Conservation (phyloP, 1,284 basidiomycete genomes). For the Papiliotrema nemorosa region DNA sequence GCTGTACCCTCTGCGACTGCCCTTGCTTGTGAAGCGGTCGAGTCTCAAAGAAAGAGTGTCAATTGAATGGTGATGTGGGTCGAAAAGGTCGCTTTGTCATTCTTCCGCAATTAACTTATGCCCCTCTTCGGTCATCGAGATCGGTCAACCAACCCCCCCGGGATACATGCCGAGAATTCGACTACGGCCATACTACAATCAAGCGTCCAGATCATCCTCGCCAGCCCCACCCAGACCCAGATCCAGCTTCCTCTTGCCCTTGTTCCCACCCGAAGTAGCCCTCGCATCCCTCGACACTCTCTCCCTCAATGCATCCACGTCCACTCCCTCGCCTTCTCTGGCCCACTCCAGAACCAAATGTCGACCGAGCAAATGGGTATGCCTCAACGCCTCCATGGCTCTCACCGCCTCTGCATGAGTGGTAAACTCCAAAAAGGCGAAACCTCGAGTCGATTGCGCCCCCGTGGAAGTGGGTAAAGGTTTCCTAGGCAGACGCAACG, state of each 20-base stretch:
- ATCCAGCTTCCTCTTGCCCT: slow-evolving; percentile 45
- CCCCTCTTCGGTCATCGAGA: too few species aligned
- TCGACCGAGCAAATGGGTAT: slow-evolving; percentile 92
- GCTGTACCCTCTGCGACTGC: too few species aligned
- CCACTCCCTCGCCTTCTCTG: slow-evolving; percentile 61
- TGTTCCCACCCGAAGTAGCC: slow-evolving; percentile 26
- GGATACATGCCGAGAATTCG: neutral
- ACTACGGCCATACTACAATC: neutral
- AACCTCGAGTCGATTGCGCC: slow-evolving; percentile 61
- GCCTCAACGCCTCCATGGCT: slow-evolving; percentile 75
- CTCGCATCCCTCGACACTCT: slow-evolving; percentile 56
- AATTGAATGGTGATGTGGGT: too few species aligned
- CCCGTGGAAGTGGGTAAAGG: slow-evolving; percentile 67
- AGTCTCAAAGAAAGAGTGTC: too few species aligned
- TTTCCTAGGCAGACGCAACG: slow-evolving; percentile 81
- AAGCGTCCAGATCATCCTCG: slow-evolving; percentile 19
- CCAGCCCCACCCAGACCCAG: slow-evolving; percentile 28
- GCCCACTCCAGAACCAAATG: slow-evolving; percentile 96
- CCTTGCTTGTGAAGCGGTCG: too few species aligned
- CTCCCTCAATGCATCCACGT: slow-evolving; percentile 68
- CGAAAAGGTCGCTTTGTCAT: too few species aligned
- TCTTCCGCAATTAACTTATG: too few species aligned
- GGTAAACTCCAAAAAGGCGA: slow-evolving; percentile 92
- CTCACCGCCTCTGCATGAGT: slow-evolving; percentile 81
- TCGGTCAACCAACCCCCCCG: neutral